A percentile compares a stretch with the other conserved stretches of the same genome.
These are phyloP conservation scores for Schizochytrium sp. DNA, from an alignment of 108 stramenopile species.

Conservation along the genomic window DNA sequence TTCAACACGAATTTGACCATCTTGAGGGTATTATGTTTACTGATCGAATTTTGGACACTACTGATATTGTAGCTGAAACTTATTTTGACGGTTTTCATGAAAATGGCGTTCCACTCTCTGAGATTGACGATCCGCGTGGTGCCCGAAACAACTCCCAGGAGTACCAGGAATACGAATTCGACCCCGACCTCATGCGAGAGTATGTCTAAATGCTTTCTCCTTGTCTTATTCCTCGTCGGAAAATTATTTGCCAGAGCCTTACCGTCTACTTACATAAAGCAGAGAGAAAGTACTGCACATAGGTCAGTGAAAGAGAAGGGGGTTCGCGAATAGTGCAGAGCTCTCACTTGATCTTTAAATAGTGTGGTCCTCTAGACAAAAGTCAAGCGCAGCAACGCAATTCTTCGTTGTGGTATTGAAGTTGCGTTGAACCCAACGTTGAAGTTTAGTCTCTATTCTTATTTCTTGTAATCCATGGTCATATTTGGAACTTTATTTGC, in stretches of 20 bases:
- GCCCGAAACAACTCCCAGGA: not conserved
- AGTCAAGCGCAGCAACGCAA: too few species aligned
- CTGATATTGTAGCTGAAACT: not conserved
- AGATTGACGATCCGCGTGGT: not conserved
- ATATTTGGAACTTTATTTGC: too few species aligned
- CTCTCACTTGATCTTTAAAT: too few species aligned
- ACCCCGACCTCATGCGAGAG: not conserved
- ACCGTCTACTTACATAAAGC: not conserved
- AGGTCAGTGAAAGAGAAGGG: too few species aligned
- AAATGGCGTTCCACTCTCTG: not conserved
- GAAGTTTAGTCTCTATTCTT: too few species aligned
- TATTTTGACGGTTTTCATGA: not conserved
- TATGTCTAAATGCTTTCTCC: not conserved
- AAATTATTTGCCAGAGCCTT: not conserved
- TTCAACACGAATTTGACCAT: constrained; percentile 57
- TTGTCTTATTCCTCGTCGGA: not conserved
- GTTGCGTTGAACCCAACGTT: too few species aligned
- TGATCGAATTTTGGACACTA: constrained; percentile 31
- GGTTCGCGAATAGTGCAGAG: too few species aligned
- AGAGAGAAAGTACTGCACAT: not conserved
- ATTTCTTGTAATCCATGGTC: too few species aligned
- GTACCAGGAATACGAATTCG: not conserved
- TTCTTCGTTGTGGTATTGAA: too few species aligned
- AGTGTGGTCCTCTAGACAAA: too few species aligned
- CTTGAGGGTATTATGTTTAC: constrained; percentile 51